These are phyloP conservation scores for Neopestalotiopsis sp. DNA, from an alignment of 2,329 filamentous ascomycete genomes.

Conservation along the genomic window DNA sequence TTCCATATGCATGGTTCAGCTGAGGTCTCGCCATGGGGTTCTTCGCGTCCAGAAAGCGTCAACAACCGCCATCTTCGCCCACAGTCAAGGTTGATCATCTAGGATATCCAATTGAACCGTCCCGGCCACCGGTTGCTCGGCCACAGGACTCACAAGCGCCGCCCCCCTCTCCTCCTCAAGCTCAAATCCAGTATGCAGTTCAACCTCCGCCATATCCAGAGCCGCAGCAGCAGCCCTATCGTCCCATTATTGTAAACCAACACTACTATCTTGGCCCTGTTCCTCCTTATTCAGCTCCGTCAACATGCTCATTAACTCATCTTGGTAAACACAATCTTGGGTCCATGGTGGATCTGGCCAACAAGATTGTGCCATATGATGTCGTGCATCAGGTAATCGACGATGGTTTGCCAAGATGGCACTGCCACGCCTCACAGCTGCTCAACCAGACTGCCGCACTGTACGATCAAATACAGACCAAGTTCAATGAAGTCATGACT, in stretches of 20 bases:
- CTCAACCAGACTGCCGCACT: slow-evolving; percentile 52
- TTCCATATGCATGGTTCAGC: slow-evolving; percentile 13
- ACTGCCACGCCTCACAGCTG: slow-evolving; percentile 48
- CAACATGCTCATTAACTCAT: slow-evolving; percentile 26
- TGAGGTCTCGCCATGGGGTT: slow-evolving; percentile 14
- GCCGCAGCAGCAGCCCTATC: slow-evolving; percentile 36
- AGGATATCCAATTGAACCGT: slow-evolving; percentile 15
- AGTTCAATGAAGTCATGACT: slow-evolving; percentile 73
- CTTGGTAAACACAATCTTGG: slow-evolving; percentile 43
- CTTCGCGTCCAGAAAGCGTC: slow-evolving; percentile 12
- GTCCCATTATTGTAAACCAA: slow-evolving; percentile 58
- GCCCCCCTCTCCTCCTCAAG: slow-evolving; percentile 31
- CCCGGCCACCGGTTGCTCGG: neutral
- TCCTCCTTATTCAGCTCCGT: slow-evolving; percentile 26
- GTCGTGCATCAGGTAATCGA: slow-evolving; percentile 45
- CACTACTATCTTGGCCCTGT: slow-evolving; percentile 51
- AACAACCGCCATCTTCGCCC: slow-evolving; percentile 8
- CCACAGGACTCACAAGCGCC: neutral
- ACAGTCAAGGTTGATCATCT: slow-evolving; percentile 15
- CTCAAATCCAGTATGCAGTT: slow-evolving; percentile 14
- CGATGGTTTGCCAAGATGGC: slow-evolving; percentile 49
- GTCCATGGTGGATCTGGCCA: slow-evolving; percentile 50
- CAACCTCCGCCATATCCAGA: slow-evolving; percentile 33
- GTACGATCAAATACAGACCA: slow-evolving; percentile 65
- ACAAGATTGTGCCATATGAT: slow-evolving; percentile 44